Conservation (phyloP, 441 rosid species). For the Capsella rubella region DNA sequence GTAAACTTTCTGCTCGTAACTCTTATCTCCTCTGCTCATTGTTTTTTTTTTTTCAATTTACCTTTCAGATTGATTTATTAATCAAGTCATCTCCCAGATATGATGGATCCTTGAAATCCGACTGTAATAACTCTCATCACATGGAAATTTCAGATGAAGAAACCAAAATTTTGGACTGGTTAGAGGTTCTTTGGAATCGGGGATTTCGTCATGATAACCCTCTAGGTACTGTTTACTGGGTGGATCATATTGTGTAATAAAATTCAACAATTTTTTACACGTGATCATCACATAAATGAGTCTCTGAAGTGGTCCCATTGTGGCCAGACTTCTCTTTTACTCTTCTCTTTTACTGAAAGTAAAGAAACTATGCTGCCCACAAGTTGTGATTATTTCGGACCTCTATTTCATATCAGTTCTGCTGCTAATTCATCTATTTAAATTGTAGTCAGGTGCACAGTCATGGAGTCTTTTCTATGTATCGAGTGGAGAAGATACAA, state of each 20-base stretch:
- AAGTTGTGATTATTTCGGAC: slow-evolving; percentile 14
- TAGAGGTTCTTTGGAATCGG: slow-evolving; percentile 84
- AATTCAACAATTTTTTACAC: slow-evolving; percentile 1
- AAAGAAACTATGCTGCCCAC: slow-evolving; percentile 24
- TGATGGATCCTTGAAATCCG: slow-evolving; percentile 49
- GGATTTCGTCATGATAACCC: slow-evolving; percentile 97
- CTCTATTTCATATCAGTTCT: slow-evolving; percentile 15
- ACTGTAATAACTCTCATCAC: slow-evolving; percentile 48
- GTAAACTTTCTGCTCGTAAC: slow-evolving; percentile 16
- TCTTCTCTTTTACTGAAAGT: slow-evolving; percentile 14
- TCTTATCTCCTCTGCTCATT: slow-evolving; percentile 34
- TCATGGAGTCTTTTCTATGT: slow-evolving; percentile 89
- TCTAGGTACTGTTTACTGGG: slow-evolving; percentile 60
- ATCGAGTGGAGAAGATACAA: slow-evolving; percentile 74
- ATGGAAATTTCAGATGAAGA: slow-evolving; percentile 51
- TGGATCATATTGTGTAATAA: slow-evolving; percentile 28
- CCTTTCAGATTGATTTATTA: slow-evolving; percentile 72
- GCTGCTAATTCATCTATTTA: slow-evolving; percentile 34
- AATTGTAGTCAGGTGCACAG: slow-evolving; percentile 91
- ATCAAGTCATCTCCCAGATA: slow-evolving; percentile 65
- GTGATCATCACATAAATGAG: neutral
- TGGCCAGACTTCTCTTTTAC: neutral
- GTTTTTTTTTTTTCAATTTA: slow-evolving; percentile 34
- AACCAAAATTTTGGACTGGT: slow-evolving; percentile 69
- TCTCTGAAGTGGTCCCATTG: neutral